These are phyloP conservation scores for Primulina tabacum DNA, from an alignment of 257 asterid genomes.

Conservation along the genomic window DNA sequence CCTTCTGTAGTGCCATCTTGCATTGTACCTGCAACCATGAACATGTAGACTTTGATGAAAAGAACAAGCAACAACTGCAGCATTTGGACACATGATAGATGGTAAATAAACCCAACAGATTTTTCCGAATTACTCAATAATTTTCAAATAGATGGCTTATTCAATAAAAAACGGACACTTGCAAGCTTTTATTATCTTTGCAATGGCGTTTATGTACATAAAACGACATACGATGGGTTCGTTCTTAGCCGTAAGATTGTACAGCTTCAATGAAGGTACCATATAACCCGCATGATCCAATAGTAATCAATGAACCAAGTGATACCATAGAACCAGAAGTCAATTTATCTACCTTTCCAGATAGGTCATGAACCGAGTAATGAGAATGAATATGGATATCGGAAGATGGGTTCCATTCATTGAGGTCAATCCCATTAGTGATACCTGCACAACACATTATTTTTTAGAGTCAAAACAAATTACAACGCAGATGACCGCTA, in stretches of 20 bases:
- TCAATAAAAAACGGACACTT: neutral
- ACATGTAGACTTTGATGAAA: conserved; percentile 5
- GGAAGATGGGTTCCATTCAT: conserved; percentile 81
- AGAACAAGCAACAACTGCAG: neutral
- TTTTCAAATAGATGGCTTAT: neutral
- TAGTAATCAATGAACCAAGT: neutral
- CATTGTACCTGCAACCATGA: conserved; percentile 54
- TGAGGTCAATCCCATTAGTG: conserved; percentile 76
- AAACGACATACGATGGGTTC: too few relatives aligned
- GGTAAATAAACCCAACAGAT: neutral
- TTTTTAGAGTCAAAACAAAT: conserved; percentile 9
- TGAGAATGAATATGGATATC: conserved; percentile 59
- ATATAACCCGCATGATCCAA: neutral
- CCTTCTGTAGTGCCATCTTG: conserved; percentile 82
- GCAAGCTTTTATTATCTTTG: neutral
- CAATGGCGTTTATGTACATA: too few relatives aligned
- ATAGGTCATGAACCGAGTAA: conserved; percentile 70
- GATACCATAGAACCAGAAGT: conserved; percentile 9
- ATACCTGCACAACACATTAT: conserved; percentile 55
- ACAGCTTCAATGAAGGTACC: neutral
- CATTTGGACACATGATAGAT: neutral
- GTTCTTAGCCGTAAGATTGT: neutral
- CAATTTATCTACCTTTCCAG: conserved; percentile 69
- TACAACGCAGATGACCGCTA: neutral
- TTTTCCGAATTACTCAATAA: neutral